Base-by-base conservation (phyloP, 2,329 filamentous ascomycete species). In the Septoria petroselini region DNA sequence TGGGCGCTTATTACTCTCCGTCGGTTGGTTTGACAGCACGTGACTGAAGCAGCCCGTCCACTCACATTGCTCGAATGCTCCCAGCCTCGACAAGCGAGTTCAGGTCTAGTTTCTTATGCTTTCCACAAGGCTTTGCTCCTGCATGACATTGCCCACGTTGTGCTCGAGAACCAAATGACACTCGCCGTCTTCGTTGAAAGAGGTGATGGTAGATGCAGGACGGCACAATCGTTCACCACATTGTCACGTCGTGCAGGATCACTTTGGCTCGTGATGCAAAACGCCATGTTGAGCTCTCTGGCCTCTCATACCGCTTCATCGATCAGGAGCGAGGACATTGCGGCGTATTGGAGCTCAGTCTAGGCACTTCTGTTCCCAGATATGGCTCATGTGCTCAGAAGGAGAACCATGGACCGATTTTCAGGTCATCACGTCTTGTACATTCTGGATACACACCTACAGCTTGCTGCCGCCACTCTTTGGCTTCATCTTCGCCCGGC, bases 401-500 rank as follows among this genome's bases (percentile, higher is more conserved):
- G n/a, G n/a, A n/a, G n/a, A n/a, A n/a, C n/a, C n/a, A n/a, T n/a
- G n/a, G n/a, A n/a, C n/a, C n/a, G n/a, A n/a, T n/a, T n/a, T n/a
- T n/a, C n/a, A 12, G 14, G 21, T 38, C 34, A 15, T 37, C 9
- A 37, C 3, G 17, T 37, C 17, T 37, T 18, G 8, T 15, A 37
- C 15, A 37, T 25, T 5, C 14, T 23, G 33, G n/a, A 25, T 33
- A 48, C 17, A 9, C 14, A 34, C 29, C 41, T 56, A 60, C 58
- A 62, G 42, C 41, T 62, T 62, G 37, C 56, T 59, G 4, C 43
- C 50, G 30, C 48, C 55, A 42, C 45, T 53, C 52, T 54, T 60
- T 51, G 81, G 73, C 77, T 80, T 88, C 64, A 96, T 80, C 66
- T 91, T 69, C 19, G 88, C 88, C 50, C 89, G 77, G 3, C 91